phyloP scores from a whole-genome alignment of 257 asterid species.

The Anisodus acutangulus region DNA sequence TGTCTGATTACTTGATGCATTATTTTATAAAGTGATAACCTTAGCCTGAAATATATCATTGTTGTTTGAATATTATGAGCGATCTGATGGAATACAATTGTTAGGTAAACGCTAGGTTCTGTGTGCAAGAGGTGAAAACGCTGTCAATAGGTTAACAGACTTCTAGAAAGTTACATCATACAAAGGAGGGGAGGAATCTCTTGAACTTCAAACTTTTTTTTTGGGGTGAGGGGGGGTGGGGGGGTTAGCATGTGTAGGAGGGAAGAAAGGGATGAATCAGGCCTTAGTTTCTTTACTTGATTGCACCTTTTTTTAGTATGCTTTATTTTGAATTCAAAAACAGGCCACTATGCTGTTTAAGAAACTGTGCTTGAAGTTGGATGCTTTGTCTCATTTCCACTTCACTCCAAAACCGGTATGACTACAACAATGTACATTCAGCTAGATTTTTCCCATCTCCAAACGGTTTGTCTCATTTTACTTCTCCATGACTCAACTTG shows the following conservation, averaged over 20 bases:
- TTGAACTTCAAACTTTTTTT: background rate
- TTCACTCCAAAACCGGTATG: conserved; percentile 95
- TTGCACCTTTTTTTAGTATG: conserved; percentile 22
- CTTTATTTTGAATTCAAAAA: conserved; percentile 26
- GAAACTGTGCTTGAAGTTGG: conserved; percentile 90
- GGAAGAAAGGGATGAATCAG: background rate
- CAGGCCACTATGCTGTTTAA: conserved; percentile 83
- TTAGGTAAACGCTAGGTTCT: background rate
- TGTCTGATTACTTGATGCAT: background rate
- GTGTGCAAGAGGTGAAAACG: background rate
- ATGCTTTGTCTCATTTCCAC: conserved; percentile 97
- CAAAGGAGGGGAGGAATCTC: background rate
- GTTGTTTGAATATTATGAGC: background rate
- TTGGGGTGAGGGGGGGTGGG: too few species aligned
- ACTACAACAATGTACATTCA: conserved; percentile 7
- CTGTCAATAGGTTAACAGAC: background rate
- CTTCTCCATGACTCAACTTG: conserved; percentile 30
- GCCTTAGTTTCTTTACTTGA: background rate
- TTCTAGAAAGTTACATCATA: background rate
- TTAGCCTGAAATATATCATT: background rate
- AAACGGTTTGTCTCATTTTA: conserved; percentile 22
- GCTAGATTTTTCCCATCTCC: background rate
- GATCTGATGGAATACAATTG: background rate
- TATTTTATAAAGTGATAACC: background rate
- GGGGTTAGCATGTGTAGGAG: background rate